Base-by-base conservation (phyloP, 345 rosid genomes). In the Dipteronia dyeriana region DNA sequence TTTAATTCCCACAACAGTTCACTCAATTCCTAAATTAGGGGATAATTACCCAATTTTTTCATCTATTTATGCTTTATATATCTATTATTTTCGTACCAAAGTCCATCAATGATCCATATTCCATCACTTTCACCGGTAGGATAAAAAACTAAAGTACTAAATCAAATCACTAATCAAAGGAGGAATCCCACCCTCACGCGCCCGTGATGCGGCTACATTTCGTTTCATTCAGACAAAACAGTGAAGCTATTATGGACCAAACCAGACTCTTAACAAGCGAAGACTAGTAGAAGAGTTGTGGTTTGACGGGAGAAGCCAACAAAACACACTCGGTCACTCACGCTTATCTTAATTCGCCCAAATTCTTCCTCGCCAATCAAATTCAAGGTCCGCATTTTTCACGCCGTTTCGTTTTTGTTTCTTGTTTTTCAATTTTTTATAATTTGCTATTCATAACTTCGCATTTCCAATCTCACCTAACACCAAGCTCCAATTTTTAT, bases 341-440 rank as follows among this genome's bases (percentile, higher is more conserved):
- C 54, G 0, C n/a, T 53, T 53, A 53, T 53, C 57, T 4, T 17
- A 14, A 53, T 20, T 26, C 62, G 6, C 26, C n/a, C 61, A n/a
- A 20, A n/a, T 59, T 20, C 9, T 5, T 59, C 63, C 0, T 59
- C 63, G 9, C 63, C 63, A 59, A 59, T 19, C 63, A n/a, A 53
- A 22, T 22, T 38, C 41, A 74, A 74, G 62, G 70, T 74, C 31
- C 22, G 62, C 62, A 64, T 64, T 74, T 74, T 26, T n/a, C 9
- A 12, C 49, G 70, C 45, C 70, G 43, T 61, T 17, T 25, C 6
- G 26, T 12, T 25, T 61, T 41, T 41, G n/a, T 16, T 9, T 10
- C 12, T 53, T 29, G 4, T 1, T 9, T 29, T 16, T 45, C 26
- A 26, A 0, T 34, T 4, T 4, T 34, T 34, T 34, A 0, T 34